Base-by-base conservation (phyloP, 306 rosid genomes). In the Spatholobus suberectus region DNA sequence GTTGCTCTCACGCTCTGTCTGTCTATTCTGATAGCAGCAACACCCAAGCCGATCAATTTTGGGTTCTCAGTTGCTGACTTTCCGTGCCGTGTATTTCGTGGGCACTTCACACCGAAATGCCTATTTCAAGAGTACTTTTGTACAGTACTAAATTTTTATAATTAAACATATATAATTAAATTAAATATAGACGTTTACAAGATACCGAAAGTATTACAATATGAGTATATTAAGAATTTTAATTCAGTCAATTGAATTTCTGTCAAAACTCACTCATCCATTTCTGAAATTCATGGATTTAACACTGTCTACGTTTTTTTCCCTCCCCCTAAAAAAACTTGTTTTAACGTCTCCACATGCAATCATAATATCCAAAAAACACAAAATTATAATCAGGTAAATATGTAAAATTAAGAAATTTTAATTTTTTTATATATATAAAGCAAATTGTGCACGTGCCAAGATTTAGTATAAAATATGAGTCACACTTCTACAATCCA, bases 391-490 rank as follows among this genome's bases (percentile, higher is more conserved):
- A 54, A 38, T 41, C n/a, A 38, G 8, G 54, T 2, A 24, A 49
- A 23, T 35, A 15, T 66, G n/a, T 21, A 69, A 69, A 69, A 58
- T 32, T 43, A 52, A 27, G 18, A 47, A 57, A 76, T 26, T 49
- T 51, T 5, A 62, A 26, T 61, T 29, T 40, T 51, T 13, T 43
- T 35, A 8, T 5, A 37, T 38, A 62, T 26, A 71, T 10, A 51
- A 70, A 70, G 11, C 26, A 26, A 47, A 12, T 40, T 15, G 15
- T 41, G 32, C 52, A 59, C 35, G 43, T 14, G 67, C 37, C 82
- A 49, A 35, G 37, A 49, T 65, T 37, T 20, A 57, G 68, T 74
- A 74, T 74, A 73, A 78, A 47, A 66, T 71, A 57, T 24, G 68
- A 74, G 40, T 52, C 37, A 7, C 54, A n/a, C 71, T 29, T 74